Percentiles rank a stretch among this genome's conserved stretches.
phyloP scores from a whole-genome alignment of 2,329 filamentous ascomycete species.

The Celoporthe dispersa region DNA sequence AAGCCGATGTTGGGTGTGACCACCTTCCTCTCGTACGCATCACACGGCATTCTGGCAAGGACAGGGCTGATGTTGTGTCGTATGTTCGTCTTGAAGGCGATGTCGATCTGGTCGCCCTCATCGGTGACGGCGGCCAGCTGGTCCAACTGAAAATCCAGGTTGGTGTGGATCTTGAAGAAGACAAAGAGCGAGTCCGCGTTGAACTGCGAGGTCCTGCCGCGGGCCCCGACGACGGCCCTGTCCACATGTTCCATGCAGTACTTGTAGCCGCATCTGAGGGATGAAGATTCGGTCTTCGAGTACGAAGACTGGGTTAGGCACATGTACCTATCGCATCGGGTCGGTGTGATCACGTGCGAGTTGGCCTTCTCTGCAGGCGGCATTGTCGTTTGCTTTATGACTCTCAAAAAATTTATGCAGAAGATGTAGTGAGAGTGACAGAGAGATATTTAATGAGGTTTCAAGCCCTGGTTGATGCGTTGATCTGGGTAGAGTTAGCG shows the following conservation, averaged over 20 bases:
- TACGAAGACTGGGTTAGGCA: not conserved
- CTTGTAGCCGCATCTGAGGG: not conserved
- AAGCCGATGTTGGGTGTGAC: not conserved
- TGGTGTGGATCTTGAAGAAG: not conserved
- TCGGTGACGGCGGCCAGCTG: not conserved
- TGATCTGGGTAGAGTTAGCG: not conserved
- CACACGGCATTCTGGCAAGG: not conserved
- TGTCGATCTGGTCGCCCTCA: not conserved
- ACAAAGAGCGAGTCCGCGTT: not conserved
- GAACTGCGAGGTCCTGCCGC: not conserved
- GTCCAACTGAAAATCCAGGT: not conserved
- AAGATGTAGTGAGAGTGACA: not conserved
- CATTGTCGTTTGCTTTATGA: not conserved
- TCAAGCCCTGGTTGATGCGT: too few relatives aligned
- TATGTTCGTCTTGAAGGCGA: not conserved
- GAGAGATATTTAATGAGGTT: not conserved
- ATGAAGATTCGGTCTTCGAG: not conserved
- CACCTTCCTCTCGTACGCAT: not conserved
- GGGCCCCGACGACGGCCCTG: not conserved
- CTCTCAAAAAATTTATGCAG: not conserved
- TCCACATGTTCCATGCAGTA: not conserved
- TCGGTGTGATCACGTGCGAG: not conserved
- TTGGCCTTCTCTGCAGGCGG: not conserved
- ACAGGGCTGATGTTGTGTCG: not conserved
- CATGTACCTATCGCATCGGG: not conserved